Conservation (phyloP, 805 yeast species). For the Saccharomycopsis lassenensis region DNA sequence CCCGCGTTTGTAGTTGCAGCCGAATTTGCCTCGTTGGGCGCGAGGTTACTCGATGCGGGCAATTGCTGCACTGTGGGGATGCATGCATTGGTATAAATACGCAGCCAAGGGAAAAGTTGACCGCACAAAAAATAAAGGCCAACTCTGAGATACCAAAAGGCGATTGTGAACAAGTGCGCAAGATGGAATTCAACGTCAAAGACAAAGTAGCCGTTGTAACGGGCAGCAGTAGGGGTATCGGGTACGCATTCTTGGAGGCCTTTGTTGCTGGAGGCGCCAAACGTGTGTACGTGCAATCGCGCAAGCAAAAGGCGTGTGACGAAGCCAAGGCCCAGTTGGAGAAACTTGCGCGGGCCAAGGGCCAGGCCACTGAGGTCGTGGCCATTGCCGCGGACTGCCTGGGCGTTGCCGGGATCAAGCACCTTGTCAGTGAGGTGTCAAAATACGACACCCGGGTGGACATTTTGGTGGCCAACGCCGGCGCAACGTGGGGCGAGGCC, state of each 20-base stretch:
- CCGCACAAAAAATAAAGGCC: too few species aligned
- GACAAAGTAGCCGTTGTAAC: slow-evolving; percentile 60
- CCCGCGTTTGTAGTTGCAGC: too few species aligned
- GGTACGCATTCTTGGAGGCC: slow-evolving; percentile 56
- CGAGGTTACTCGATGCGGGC: too few species aligned
- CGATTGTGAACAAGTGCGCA: neutral
- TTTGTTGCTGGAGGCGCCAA: slow-evolving; percentile 52
- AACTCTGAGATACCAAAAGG: neutral
- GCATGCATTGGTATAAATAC: too few species aligned
- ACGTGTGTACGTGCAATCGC: slow-evolving; percentile 50
- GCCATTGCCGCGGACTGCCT: slow-evolving; percentile 51
- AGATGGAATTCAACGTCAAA: slow-evolving; percentile 29
- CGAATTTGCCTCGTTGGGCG: too few species aligned
- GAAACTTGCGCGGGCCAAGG: slow-evolving; percentile 16
- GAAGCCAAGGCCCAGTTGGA: slow-evolving; percentile 36
- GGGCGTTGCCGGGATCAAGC: slow-evolving; percentile 34
- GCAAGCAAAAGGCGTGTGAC: slow-evolving; percentile 51
- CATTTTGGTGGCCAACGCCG: slow-evolving; percentile 66
- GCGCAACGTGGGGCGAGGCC: slow-evolving; percentile 69
- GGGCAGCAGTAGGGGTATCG: slow-evolving; percentile 71
- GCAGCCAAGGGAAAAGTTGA: too few species aligned
- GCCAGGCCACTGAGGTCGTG: slow-evolving; percentile 25
- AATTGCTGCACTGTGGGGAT: too few species aligned
- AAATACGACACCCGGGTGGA: slow-evolving; percentile 36
- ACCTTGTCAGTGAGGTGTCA: slow-evolving; percentile 31